Base-by-base conservation (phyloP, 2,329 filamentous ascomycete species). In the Stagonosporopsis rhizophila region DNA sequence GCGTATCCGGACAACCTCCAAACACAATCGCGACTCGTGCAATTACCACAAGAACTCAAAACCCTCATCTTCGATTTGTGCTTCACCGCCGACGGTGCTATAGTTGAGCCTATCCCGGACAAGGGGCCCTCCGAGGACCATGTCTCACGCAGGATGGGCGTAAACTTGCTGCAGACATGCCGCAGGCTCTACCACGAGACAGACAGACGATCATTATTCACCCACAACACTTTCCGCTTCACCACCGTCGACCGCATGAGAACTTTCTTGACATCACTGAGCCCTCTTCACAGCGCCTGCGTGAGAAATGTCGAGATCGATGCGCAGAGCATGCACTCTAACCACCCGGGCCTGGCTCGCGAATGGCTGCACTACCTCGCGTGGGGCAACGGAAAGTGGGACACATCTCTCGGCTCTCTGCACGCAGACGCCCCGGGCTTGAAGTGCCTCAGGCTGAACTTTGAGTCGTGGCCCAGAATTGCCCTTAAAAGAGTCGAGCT, bases 361-460 rank as follows among this genome's bases (percentile, higher is more conserved):
- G 76, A 75, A 47, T 78, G 75, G 75, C 46, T 74, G 8, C 70
- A 73, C 12, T 76, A 78, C 57, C 65, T 75, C 17, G 58, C 68
- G 1, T 70, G 64, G 63, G 62, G 58, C 8, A 59, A 59, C 14
- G 58, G 64, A 6, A 47, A 55, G 4, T 66, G 65, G 60, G 60
- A 53, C 6, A 59, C 64, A 32, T 51, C 59, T 1, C 39, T 67
- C 7, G 64, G 61, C 9, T 72, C 69, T 2, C 45, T 77, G 14
- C 60, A 61, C 7, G 52, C 46, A 19, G 70, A 74, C 44, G 67
- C 69, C 6, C 67, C 68, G n/a, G 65, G 64, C 11, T 53, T 77
- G n/a, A 69, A 65, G 45, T 72, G 66, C 20, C 57, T 77, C 8
- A 60, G 73, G 9, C 45, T 77, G 14, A 75, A 77, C 41, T 75